These are phyloP conservation scores for Ceratocystis cacaofunesta DNA, from an alignment of 2,329 filamentous ascomycete species.

Conservation along the genomic window DNA sequence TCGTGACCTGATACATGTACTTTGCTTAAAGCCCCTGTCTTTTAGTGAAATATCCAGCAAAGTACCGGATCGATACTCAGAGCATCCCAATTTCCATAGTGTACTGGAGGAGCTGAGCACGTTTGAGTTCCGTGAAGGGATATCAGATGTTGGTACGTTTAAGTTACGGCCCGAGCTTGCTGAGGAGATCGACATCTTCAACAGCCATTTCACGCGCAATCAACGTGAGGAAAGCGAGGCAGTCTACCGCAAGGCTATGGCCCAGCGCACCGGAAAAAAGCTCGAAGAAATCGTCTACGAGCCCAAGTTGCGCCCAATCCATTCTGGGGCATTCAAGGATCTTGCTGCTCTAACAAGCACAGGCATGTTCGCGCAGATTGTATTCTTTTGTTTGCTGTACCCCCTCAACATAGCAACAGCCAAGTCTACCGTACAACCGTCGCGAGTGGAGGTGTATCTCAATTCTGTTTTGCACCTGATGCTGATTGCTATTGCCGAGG, in stretches of 20 bases:
- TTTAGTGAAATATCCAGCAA: constrained; percentile 83
- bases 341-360: constrained; percentile 71
- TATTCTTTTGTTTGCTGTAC: constrained; percentile 79
- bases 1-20: constrained; percentile 78
- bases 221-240: constrained; percentile 89
- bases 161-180: constrained; percentile 77
- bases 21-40: constrained; percentile 91
- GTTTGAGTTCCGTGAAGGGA: constrained; percentile 78
- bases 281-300: constrained; percentile 80
- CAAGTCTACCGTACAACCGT: constrained; percentile 61
- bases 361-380: constrained; percentile 73
- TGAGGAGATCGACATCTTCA: constrained; percentile 85
- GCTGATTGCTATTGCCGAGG: constrained; percentile 74
- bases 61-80: constrained; percentile 75
- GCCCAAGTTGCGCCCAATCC: constrained; percentile 63
- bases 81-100: constrained; percentile 73
- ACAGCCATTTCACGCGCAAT: constrained; percentile 91
- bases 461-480: constrained; percentile 82
- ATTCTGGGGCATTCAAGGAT: constrained; percentile 59
- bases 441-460: constrained; percentile 77
- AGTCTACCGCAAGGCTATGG: constrained; percentile 74
- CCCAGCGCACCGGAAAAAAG: constrained; percentile 70
- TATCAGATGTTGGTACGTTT: constrained; percentile 87
- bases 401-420: constrained; percentile 52
- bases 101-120: constrained; percentile 77